phyloP scores from a whole-genome alignment of 306 rosid genomes.

The Rosa rugosa region DNA sequence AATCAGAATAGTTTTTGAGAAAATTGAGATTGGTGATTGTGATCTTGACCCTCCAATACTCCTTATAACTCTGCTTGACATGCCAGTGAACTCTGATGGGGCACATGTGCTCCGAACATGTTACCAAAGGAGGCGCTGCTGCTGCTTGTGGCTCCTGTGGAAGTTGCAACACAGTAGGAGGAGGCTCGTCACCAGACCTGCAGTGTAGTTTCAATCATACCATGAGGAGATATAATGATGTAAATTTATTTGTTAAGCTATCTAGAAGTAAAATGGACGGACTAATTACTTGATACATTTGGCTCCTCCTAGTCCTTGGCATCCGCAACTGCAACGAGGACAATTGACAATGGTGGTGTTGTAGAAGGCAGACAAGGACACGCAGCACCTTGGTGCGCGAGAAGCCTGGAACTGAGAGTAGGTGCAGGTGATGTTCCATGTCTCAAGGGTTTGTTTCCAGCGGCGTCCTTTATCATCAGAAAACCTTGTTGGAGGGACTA shows the following conservation, averaged over 20 bases:
- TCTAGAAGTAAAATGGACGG: neutral
- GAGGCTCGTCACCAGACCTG: conserved; percentile 45
- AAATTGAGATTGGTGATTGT: conserved; percentile 70
- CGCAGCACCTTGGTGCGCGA: conserved; percentile 68
- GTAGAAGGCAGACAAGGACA: conserved; percentile 80
- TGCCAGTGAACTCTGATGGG: conserved; percentile 87
- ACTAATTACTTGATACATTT: conserved; percentile 49
- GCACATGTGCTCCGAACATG: conserved; percentile 78
- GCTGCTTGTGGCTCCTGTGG: conserved; percentile 16
- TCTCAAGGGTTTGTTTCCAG: conserved; percentile 61
- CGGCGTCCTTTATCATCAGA: conserved; percentile 46
- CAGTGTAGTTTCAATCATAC: neutral
- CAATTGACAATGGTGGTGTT: conserved; percentile 59
- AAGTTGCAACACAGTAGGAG: conserved; percentile 38
- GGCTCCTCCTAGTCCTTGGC: conserved; percentile 58
- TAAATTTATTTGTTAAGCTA: neutral
- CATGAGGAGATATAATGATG: neutral
- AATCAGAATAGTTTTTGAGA: conserved; percentile 63
- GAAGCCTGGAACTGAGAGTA: conserved; percentile 69
- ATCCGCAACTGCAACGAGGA: conserved; percentile 72
- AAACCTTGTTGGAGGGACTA: conserved; percentile 48
- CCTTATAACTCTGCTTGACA: conserved; percentile 66
- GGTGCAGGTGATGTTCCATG: conserved; percentile 75
- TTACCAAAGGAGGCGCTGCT: conserved; percentile 30
- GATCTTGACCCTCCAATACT: conserved; percentile 79